Base-by-base conservation (phyloP, 345 rosid genomes). In the Triadica sebifera region DNA sequence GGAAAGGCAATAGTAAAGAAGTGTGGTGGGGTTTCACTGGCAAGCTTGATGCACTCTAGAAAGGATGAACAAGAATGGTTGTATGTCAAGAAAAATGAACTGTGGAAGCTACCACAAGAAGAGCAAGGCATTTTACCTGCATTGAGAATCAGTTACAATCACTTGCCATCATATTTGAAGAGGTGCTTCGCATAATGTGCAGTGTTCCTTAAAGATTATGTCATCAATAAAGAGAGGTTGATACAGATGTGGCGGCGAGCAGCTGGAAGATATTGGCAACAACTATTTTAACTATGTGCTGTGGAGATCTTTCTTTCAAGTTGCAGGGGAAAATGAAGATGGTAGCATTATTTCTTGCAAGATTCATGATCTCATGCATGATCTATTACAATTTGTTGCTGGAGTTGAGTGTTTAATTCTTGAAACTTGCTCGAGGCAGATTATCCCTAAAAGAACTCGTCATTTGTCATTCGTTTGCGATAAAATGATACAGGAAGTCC, bases 221-320 rank as follows among this genome's bases (percentile, higher is more conserved):
- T 34, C n/a, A 62, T 62, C 66, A 62, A 62, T 17, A 62, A 62
- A 62, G 66, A 62, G 3, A 62, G 66, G 66, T 20, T 62, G 1
- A 62, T 61, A 34, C 65, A 61, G 34, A 61, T 61, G 45, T 61
- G 20, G 45, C 16, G n/a, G 8, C 38, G 45, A 61, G 66, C 22
- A 37, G 66, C 45, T 62, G 11, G 66, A 62, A 38, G 66, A 62
- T 62, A 6, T 38, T 16, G 46, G 66, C 9, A 62, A 38, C 66
- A 62, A 1, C 8, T 62, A 62, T 38, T 62, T 61, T 62, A 62
- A 37, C 20, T 37, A 38, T 34, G 6, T 61, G 43, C 19, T 61
- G 41, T 61, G 65, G 65, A 61, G 65, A 61, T 61, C 65, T 61
- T 61, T 61, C 65, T 61, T 61, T 34, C 65, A 61, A 34, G 65